A percentile compares a stretch with the other conserved stretches of the same genome.
phyloP scores from a whole-genome alignment of 192 early-diverging fungal genomes.

The Coemansia sp. region DNA sequence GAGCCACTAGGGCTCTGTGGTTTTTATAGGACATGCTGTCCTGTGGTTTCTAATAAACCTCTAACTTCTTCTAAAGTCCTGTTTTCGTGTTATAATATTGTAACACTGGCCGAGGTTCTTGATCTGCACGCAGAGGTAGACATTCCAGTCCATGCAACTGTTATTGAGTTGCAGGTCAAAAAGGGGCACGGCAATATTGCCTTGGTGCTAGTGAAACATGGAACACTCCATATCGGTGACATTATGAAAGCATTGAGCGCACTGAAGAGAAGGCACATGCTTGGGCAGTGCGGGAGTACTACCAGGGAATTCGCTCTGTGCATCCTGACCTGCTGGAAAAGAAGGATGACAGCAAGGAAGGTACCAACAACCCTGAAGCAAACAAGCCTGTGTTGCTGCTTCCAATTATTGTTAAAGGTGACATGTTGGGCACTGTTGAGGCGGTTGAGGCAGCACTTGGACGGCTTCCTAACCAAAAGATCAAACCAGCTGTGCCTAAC shows the following conservation, averaged over 20 bases:
- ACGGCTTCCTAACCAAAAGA: slow-evolving; percentile 76
- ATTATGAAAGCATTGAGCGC: slow-evolving; percentile 87
- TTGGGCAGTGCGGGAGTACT: slow-evolving; percentile 65
- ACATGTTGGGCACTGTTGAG: slow-evolving; percentile 92
- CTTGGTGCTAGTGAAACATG: slow-evolving; percentile 83
- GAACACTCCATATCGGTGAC: slow-evolving; percentile 77
- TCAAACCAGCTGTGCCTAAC: slow-evolving; percentile 68
- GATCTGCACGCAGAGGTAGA: slow-evolving; percentile 82
- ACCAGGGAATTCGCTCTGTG: slow-evolving; percentile 59
- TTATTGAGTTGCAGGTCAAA: slow-evolving; percentile 87
- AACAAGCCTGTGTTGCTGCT: slow-evolving; percentile 11
- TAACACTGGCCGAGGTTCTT: slow-evolving; percentile 80
- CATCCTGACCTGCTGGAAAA: slow-evolving; percentile 54
- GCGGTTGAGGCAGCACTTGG: slow-evolving; percentile 75
- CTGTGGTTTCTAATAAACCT: too few species aligned
- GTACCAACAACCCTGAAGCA: not conserved
- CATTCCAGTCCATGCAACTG: slow-evolving; percentile 73
- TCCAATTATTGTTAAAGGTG: slow-evolving; percentile 59
- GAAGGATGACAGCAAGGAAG: slow-evolving; percentile 14
- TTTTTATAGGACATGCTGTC: too few species aligned
- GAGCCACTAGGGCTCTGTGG: too few species aligned
- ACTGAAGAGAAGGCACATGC: slow-evolving; percentile 54
- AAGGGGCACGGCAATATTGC: slow-evolving; percentile 84
- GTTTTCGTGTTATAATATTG: too few species aligned
- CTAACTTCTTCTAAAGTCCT: too few species aligned